These are phyloP conservation scores for Dothideomycetes sp. DNA, from an alignment of 2,329 filamentous ascomycete species.

Conservation along the genomic window DNA sequence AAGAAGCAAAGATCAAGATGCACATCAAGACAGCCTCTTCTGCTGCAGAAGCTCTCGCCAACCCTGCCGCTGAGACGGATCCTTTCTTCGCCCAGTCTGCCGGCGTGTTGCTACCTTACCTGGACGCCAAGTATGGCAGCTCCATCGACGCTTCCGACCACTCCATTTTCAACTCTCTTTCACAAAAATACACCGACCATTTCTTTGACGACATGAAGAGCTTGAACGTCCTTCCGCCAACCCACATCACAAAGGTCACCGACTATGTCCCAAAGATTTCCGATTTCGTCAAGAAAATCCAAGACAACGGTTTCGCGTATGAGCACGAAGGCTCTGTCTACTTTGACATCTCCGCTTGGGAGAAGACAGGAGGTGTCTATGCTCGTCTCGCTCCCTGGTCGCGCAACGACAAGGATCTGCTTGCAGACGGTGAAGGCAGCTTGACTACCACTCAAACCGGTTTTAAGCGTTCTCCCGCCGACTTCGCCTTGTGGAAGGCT, in stretches of 20 bases:
- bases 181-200: constrained; percentile 73
- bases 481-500: constrained; percentile 92
- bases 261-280: constrained; percentile 86
- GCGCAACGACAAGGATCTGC: constrained; percentile 69
- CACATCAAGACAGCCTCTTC: constrained; percentile 58
- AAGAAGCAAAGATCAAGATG: constrained; percentile 84
- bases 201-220: constrained; percentile 83
- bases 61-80: constrained; percentile 22
- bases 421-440: constrained; percentile 84
- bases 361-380: constrained; percentile 75
- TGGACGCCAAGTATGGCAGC: constrained; percentile 56
- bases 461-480: constrained; percentile 65
- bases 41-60: constrained; percentile 43
- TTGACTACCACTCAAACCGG: constrained; percentile 41
- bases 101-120: constrained; percentile 69
- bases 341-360: constrained; percentile 83
- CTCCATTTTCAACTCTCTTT: constrained; percentile 78
- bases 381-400: constrained; percentile 79
- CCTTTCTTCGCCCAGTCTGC: constrained; percentile 50
- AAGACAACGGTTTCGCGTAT: constrained; percentile 81
- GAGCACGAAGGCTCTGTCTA: constrained; percentile 65
- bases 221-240: constrained; percentile 74
- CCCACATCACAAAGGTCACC: constrained; percentile 79
- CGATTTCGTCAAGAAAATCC: constrained; percentile 70
- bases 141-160: constrained; percentile 53